phyloP scores from a whole-genome alignment of 257 asterid genomes.

The Catharanthus roseus region DNA sequence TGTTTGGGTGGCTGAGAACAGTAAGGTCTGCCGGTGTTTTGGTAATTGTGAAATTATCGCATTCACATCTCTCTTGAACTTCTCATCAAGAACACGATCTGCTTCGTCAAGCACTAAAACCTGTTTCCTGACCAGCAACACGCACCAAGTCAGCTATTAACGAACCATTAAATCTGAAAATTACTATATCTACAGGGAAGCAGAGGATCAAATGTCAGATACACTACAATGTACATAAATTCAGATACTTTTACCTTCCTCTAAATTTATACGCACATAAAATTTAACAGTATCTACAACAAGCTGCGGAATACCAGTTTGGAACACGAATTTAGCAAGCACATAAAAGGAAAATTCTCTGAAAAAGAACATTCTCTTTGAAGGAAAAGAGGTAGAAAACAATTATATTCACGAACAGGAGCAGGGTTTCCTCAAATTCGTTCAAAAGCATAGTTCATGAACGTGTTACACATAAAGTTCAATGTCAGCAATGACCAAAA shows the following conservation, averaged over 20 bases:
- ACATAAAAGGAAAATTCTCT: background rate
- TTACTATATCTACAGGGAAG: background rate
- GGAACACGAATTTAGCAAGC: background rate
- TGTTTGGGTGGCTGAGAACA: slow-evolving; percentile 94
- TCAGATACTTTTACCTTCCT: background rate
- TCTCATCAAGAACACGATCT: slow-evolving; percentile 90
- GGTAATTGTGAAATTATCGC: slow-evolving; percentile 95
- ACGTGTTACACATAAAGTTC: background rate
- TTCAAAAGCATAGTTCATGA: background rate
- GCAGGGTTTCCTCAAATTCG: background rate
- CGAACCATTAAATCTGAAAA: background rate
- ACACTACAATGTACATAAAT: background rate
- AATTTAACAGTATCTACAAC: background rate
- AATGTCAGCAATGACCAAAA: background rate
- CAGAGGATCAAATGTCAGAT: background rate
- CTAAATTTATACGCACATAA: background rate
- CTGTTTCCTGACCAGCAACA: slow-evolving; percentile 58
- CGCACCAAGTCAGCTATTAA: slow-evolving; percentile 30
- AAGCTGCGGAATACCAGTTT: background rate
- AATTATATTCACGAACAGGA: background rate
- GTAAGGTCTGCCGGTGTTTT: slow-evolving; percentile 69
- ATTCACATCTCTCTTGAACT: slow-evolving; percentile 72
- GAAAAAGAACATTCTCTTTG: background rate
- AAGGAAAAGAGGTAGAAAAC: background rate
- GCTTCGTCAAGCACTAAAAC: slow-evolving; percentile 96